phyloP scores from a whole-genome alignment of 1,139 yeast genomes.

The Saccharomyces hybrid region DNA sequence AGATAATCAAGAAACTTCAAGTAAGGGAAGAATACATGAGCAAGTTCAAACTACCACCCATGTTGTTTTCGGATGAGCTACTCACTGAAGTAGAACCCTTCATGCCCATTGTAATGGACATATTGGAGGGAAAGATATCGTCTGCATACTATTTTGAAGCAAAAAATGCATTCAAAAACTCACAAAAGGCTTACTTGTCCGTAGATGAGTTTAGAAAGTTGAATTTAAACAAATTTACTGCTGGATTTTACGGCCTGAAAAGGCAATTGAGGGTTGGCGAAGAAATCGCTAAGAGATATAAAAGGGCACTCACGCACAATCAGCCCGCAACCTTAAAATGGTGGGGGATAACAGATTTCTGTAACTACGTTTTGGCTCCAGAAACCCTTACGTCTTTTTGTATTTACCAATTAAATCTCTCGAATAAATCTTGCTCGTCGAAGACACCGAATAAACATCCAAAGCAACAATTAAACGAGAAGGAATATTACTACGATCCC shows the following conservation, averaged over 20 bases:
- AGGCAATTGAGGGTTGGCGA: constrained; percentile 47
- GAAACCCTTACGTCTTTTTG: constrained; percentile 50
- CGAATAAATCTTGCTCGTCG: background rate
- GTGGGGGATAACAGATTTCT: constrained; percentile 54
- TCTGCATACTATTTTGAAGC: constrained; percentile 49
- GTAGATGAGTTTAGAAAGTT: constrained; percentile 41
- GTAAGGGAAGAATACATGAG: constrained; percentile 2
- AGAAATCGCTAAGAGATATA: constrained; percentile 31
- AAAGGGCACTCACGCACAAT: constrained; percentile 29
- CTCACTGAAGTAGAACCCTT: constrained; percentile 30
- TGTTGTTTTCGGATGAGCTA: constrained; percentile 23
- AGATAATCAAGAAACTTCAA: background rate
- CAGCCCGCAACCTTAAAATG: constrained; percentile 43
- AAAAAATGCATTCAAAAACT: constrained; percentile 32
- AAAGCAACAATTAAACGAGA: background rate
- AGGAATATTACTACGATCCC: background rate
- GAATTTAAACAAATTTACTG: constrained; percentile 41
- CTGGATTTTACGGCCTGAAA: constrained; percentile 57
- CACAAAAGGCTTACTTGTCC: constrained; percentile 41
- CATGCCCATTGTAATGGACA: constrained; percentile 34
- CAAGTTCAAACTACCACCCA: constrained; percentile 15
- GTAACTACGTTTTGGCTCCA: constrained; percentile 53
- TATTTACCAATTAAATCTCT: constrained; percentile 38
- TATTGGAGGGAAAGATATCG: constrained; percentile 38
- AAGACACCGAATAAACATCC: constrained; percentile 12